phyloP scores from a whole-genome alignment of 78 protist genomes.

The Chrysochromulina tobinii region DNA sequence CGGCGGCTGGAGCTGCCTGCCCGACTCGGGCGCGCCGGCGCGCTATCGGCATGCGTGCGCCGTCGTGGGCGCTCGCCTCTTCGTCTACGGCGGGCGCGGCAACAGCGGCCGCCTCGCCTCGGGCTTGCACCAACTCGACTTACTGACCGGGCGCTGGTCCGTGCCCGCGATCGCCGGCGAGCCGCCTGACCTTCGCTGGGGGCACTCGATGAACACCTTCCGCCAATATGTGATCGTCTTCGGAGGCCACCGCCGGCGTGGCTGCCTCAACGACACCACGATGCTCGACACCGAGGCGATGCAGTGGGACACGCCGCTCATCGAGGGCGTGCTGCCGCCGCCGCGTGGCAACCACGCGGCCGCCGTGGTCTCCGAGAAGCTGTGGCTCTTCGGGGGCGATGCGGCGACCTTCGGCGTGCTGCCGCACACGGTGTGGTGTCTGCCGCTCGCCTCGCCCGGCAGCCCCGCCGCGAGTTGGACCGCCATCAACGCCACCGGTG shows the following conservation, averaged over 20 bases:
- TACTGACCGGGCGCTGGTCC: not conserved
- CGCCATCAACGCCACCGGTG: too few relatives aligned
- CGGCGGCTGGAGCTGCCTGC: not conserved
- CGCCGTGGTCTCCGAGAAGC: not conserved
- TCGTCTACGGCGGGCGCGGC: not conserved
- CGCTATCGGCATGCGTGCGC: not conserved
- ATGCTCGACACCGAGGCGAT: not conserved
- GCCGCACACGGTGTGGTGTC: not conserved
- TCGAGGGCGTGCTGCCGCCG: not conserved
- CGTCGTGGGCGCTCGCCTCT: slow-evolving; percentile 21
- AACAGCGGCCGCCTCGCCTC: not conserved
- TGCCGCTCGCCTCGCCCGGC: too few relatives aligned
- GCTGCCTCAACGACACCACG: not conserved
- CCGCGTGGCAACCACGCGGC: slow-evolving; percentile 2
- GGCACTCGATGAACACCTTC: not conserved
- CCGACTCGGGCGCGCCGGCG: not conserved
- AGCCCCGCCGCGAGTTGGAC: too few relatives aligned
- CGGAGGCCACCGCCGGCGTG: not conserved
- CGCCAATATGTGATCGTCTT: not conserved
- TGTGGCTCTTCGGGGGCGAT: not conserved
- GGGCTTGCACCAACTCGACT: not conserved
- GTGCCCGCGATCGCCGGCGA: not conserved
- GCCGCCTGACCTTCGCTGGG: not conserved
- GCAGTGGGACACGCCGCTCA: too few relatives aligned
- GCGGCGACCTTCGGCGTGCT: not conserved